phyloP scores from a whole-genome alignment of 371 early-diverging fungal genomes.

The Rhizomucor pusillus region DNA sequence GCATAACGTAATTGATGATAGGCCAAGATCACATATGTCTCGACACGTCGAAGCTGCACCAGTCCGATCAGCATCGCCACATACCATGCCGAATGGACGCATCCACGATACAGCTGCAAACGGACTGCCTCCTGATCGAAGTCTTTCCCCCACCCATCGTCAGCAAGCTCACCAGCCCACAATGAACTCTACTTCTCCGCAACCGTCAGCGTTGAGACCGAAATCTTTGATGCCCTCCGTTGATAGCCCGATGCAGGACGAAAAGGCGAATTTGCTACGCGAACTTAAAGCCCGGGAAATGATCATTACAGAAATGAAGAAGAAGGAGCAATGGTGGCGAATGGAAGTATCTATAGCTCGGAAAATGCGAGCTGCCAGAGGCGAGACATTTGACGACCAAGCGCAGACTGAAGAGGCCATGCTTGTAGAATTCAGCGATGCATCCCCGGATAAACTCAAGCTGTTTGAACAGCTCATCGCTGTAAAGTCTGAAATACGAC shows the following conservation, averaged over 20 bases:
- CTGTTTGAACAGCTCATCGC: conserved; percentile 45
- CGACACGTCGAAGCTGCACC: conserved; percentile 2
- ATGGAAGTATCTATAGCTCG: conserved; percentile 48
- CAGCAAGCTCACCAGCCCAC: conserved; percentile 6
- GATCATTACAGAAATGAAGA: conserved; percentile 43
- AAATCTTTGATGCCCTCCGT: background rate
- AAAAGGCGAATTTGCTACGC: conserved; percentile 29
- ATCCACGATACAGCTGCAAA: background rate
- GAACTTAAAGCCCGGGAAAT: conserved; percentile 41
- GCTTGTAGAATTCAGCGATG: conserved; percentile 34
- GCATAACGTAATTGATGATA: conserved; percentile 5
- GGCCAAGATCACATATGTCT: conserved; percentile 12
- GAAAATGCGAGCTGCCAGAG: conserved; percentile 19
- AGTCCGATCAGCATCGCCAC: conserved; percentile 2
- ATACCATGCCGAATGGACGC: conserved; percentile 8
- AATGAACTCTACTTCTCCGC: background rate
- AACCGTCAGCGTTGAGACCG: conserved; percentile 2
- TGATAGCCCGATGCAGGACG: conserved; percentile 14
- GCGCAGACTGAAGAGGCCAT: conserved; percentile 29
- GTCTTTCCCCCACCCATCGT: conserved; percentile 6
- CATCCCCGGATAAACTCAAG: conserved; percentile 31
- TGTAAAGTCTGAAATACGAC: conserved; percentile 42
- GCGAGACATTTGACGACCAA: conserved; percentile 28
- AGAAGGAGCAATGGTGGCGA: conserved; percentile 57
- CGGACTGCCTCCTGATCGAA: conserved; percentile 1